phyloP scores from a whole-genome alignment of 2,329 filamentous ascomycete genomes.

The Verticillium zaregamsianum region DNA sequence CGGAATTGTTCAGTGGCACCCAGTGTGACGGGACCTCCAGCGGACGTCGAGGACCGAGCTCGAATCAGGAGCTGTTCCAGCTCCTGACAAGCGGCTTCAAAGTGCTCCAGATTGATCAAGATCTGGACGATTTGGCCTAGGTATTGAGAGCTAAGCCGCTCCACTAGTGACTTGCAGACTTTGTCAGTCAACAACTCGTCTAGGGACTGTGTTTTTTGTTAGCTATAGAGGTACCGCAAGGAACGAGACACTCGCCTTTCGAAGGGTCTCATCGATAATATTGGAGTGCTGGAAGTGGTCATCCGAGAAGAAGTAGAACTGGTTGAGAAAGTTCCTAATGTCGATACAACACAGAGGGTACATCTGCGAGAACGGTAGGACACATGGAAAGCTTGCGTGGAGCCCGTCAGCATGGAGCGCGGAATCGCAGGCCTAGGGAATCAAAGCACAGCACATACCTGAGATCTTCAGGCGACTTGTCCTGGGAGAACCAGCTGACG shows the following conservation, averaged over 20 bases:
- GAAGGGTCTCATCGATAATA: slow-evolving; percentile 86
- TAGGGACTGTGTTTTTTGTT: slow-evolving; percentile 55
- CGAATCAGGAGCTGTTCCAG: slow-evolving; percentile 82
- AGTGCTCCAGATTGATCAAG: slow-evolving; percentile 94
- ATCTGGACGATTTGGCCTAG: slow-evolving; percentile 98
- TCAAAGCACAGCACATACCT: slow-evolving; percentile 45
- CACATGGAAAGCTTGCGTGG: slow-evolving; percentile 73
- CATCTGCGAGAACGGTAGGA: slow-evolving; percentile 98
- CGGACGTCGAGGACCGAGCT: slow-evolving; percentile 76
- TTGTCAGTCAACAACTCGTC: slow-evolving; percentile 91
- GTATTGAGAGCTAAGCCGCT: slow-evolving; percentile 86
- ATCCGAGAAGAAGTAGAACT: slow-evolving; percentile 96
- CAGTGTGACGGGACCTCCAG: slow-evolving; percentile 74
- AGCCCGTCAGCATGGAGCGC: slow-evolving; percentile 11
- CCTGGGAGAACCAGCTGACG: slow-evolving; percentile 92
- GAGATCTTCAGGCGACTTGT: slow-evolving; percentile 71
- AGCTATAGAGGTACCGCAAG: background rate
- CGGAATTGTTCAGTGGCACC: slow-evolving; percentile 82
- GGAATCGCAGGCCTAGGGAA: slow-evolving; percentile 4
- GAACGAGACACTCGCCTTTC: slow-evolving; percentile 49
- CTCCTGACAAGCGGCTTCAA: slow-evolving; percentile 88
- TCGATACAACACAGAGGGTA: slow-evolving; percentile 98
- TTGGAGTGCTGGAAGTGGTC: slow-evolving; percentile 90
- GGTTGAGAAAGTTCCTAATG: slow-evolving; percentile 94
- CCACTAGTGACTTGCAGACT: slow-evolving; percentile 85